phyloP scores from a whole-genome alignment of 768 basidiomycete species.

The Suillus sp. region DNA sequence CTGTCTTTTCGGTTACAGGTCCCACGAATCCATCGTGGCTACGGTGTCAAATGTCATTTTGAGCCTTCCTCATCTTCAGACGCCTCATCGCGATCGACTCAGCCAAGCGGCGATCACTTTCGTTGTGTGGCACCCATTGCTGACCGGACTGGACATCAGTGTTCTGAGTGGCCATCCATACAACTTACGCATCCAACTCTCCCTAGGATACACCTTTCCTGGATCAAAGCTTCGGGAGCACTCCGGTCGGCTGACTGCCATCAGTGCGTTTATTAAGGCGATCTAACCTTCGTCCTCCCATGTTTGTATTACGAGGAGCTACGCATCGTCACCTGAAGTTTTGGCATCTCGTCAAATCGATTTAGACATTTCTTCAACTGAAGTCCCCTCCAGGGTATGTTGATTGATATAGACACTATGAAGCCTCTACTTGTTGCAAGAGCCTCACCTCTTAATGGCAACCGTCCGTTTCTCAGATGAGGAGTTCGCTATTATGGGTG shows the following conservation, averaged over 20 bases:
- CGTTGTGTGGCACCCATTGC: not conserved
- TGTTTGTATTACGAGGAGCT: not conserved
- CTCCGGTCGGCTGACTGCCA: not conserved
- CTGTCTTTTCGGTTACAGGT: not conserved
- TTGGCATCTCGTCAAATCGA: not conserved
- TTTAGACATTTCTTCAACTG: not conserved
- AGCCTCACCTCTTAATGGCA: not conserved
- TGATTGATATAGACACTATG: not conserved
- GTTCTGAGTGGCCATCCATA: not conserved
- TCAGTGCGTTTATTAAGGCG: not conserved
- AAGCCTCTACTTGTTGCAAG: not conserved
- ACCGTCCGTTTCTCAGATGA: not conserved
- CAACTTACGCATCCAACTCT: not conserved
- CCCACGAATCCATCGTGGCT: not conserved
- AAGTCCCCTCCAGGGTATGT: not conserved
- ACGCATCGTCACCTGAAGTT: not conserved
- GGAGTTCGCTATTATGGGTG: not conserved
- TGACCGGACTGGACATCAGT: not conserved
- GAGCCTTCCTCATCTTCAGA: not conserved
- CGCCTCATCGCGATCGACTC: not conserved
- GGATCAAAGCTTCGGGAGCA: not conserved
- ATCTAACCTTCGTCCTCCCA: not conserved
- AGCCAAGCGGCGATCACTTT: not conserved
- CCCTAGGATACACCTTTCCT: not conserved
- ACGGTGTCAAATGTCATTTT: not conserved